Conservation (phyloP, 1,284 basidiomycete genomes). For the Cerrena zonata region DNA sequence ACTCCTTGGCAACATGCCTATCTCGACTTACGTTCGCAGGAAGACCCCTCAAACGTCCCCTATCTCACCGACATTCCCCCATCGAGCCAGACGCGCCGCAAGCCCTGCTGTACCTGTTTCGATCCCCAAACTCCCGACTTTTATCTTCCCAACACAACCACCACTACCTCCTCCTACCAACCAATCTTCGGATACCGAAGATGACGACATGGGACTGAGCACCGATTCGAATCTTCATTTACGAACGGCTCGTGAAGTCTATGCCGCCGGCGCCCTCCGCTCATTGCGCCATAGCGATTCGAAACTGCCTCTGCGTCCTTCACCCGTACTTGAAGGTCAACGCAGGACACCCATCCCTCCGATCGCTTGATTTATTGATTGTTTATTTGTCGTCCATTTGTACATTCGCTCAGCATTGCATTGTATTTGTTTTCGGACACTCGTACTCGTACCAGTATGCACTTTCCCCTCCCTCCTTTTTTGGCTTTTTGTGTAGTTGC, state of each 20-base stretch:
- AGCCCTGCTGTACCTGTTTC: conserved; percentile 46
- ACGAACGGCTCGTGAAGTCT: not conserved
- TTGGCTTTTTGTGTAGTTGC: not conserved
- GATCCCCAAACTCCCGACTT: conserved; percentile 50
- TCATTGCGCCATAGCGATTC: conserved; percentile 20
- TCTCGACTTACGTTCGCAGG: conserved; percentile 70
- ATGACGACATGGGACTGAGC: conserved; percentile 23
- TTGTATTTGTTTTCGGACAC: conserved; percentile 7
- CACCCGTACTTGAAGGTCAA: conserved; percentile 14
- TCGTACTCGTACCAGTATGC: conserved; percentile 1
- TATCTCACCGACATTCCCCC: conserved; percentile 56
- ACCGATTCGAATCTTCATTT: not conserved
- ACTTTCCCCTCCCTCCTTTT: not conserved
- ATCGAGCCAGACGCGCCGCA: conserved; percentile 26
- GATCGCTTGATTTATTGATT: conserved; percentile 14
- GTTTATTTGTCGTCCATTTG: not conserved
- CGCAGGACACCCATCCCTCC: conserved; percentile 15
- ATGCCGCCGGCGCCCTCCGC: conserved; percentile 6
- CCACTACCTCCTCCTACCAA: conserved; percentile 13
- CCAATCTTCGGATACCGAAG: conserved; percentile 26
- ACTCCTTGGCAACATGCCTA: conserved; percentile 52
- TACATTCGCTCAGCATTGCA: not conserved
- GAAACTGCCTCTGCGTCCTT: conserved; percentile 15
- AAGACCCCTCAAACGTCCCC: conserved; percentile 70
- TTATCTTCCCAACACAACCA: conserved; percentile 25